A percentile compares a stretch with the other conserved stretches of the same genome.
Evolutionary conservation across 495 filamentous ascomycete species (phyloP).

Genomic region (Letharia lupina): DNA sequence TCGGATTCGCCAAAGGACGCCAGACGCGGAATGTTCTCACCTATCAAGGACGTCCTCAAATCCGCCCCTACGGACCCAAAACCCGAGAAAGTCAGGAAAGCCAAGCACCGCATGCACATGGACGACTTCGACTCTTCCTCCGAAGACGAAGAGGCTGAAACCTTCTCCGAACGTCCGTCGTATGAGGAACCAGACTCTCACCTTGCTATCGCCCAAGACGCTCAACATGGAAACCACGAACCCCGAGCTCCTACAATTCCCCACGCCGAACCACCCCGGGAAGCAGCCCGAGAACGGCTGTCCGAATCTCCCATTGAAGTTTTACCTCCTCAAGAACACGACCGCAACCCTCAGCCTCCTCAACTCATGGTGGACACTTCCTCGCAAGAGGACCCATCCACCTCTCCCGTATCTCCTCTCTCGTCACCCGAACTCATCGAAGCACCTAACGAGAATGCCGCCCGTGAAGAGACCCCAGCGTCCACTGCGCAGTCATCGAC

Average conservation of each 20-base stretch:
- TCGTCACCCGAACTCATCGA: conserved; percentile 58
- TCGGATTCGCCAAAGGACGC: conserved; percentile 18
- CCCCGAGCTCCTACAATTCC: background rate
- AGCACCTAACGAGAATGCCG: conserved; percentile 28
- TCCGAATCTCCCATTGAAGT: conserved; percentile 75
- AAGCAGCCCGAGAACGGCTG: conserved; percentile 37
- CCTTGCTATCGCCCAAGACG: conserved; percentile 13
- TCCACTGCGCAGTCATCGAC: conserved; percentile 36
- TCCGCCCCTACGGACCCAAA: conserved; percentile 34
- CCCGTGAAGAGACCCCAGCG: conserved; percentile 31
- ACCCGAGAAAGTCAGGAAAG: conserved; percentile 44
- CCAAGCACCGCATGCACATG: conserved; percentile 35
- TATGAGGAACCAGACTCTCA: conserved; percentile 17
- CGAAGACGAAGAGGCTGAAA: conserved; percentile 26
- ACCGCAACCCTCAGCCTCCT: conserved; percentile 27
- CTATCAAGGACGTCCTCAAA: conserved; percentile 25
- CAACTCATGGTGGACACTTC: conserved; percentile 59
- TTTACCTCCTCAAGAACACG: conserved; percentile 38
- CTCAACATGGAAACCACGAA: conserved; percentile 20
- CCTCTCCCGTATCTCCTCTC: conserved; percentile 54
- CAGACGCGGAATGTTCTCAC: conserved; percentile 22
- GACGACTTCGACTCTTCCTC: conserved; percentile 41
- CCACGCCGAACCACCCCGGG: conserved; percentile 22
- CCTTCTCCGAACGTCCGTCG: conserved; percentile 20
- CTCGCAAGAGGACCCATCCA: conserved; percentile 51